Evolutionary conservation across 768 basidiomycete genomes (phyloP), one percentile per base, ranked within the genome.

Genomic region (Termitomyces titanicus): DNA sequence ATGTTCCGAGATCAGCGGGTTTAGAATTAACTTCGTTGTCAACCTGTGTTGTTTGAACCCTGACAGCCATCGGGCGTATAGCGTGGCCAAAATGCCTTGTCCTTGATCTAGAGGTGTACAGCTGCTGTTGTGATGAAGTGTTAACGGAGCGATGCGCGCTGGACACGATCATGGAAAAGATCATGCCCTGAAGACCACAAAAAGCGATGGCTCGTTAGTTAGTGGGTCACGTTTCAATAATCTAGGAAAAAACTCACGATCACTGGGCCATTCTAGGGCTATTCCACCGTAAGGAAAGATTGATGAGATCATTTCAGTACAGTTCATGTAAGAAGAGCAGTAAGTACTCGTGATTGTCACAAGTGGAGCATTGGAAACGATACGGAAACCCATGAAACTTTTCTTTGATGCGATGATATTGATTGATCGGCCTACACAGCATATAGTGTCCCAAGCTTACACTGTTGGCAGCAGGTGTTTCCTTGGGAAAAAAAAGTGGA

Each of bases 121-220:
- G 9, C 18, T 52, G 52, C 12, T 52, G 53, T 24, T 50, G 46
- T 18, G 52, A 40, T 34, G 50, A 45, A 24, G 15, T 35, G 34
- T 25, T 56, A 34, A 51, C 50, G 20, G 54, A 54, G 43, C 59
- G 58, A 63, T 63, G 61, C 29, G 60, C 58, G 22, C 60, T 59
- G 53, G 65, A 58, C 37, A 61, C 60, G 51, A 68, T 68, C 62
- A 59, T 63, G 45, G 60, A 63, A 42, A 61, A 62, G 37, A 61
- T 64, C 51, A 65, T 64, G 37, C 63, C 64, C 62, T 65, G 34
- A 33, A 35, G 33, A 55, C 11, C 43, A 20, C 12, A 38, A 56
- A 42, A 54, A 40, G 25, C 17, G 20, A n/a, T 15, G 27, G 22
- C 34, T 31, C 24, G 25, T 11, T 27, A 39, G 50, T 35, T n/a